These are phyloP conservation scores for Colletotrichum musae DNA, from an alignment of 2,329 filamentous ascomycete species.

Conservation along the genomic window DNA sequence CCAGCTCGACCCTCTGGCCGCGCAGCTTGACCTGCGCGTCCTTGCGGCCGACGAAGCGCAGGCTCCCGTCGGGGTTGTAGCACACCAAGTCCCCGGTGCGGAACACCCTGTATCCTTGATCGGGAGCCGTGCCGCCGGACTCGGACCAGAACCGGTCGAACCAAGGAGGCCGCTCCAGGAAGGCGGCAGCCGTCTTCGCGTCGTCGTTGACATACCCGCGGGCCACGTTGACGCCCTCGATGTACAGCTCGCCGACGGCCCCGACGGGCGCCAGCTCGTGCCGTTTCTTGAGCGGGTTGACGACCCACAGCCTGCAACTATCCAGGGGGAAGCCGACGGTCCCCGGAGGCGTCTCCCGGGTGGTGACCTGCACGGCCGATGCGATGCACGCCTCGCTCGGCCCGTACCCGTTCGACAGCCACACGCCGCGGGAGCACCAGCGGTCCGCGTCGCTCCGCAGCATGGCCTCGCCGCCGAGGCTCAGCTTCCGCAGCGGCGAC, in stretches of 20 bases:
- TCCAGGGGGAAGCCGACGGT: too few relatives aligned
- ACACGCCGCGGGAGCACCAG: neutral
- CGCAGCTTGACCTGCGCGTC: too few relatives aligned
- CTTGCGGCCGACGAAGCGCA: neutral
- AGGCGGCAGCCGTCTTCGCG: neutral
- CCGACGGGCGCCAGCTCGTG: conserved; percentile 8
- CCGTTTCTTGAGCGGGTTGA: conserved; percentile 11
- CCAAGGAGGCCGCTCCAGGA: too few relatives aligned
- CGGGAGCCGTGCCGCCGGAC: too few relatives aligned
- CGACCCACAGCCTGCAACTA: conserved; percentile 7
- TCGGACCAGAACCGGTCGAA: neutral
- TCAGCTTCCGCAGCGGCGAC: neutral
- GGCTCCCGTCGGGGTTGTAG: conserved; percentile 5
- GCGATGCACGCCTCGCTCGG: too few relatives aligned
- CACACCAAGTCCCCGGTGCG: neutral
- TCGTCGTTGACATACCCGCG: conserved; percentile 19
- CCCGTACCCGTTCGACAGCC: too few relatives aligned
- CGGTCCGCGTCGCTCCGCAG: neutral
- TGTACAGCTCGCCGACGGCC: conserved; percentile 17
- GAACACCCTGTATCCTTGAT: neutral
- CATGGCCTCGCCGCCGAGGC: neutral
- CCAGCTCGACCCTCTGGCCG: too few relatives aligned
- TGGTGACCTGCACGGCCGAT: too few relatives aligned
- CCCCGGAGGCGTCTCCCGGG: too few relatives aligned
- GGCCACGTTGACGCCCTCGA: conserved; percentile 18